Evolutionary conservation across 1,284 basidiomycete species (phyloP).

Genomic region (Agaricales sp.): DNA sequence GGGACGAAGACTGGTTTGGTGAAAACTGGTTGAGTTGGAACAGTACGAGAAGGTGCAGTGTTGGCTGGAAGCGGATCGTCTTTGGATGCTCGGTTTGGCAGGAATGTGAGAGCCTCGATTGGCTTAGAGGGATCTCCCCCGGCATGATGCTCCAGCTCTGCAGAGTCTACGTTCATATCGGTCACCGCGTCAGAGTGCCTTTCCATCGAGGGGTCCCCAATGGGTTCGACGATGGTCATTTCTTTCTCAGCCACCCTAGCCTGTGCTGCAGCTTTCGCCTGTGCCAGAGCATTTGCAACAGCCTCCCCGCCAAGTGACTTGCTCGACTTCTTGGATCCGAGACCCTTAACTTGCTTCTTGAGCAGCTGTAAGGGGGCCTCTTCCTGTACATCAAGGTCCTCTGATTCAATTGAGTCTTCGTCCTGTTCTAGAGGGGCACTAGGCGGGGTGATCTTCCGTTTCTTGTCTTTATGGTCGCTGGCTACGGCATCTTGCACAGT

Average conservation of each 20-base stretch:
- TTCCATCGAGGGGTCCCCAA: not conserved
- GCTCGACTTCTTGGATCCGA: slow-evolving; percentile 44
- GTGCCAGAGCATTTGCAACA: slow-evolving; percentile 47
- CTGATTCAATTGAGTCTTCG: slow-evolving; percentile 1
- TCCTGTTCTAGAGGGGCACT: slow-evolving; percentile 18
- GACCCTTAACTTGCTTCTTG: slow-evolving; percentile 59
- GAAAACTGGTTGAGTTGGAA: not conserved
- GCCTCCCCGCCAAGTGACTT: slow-evolving; percentile 55
- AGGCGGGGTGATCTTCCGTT: slow-evolving; percentile 29
- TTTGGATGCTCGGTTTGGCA: not conserved
- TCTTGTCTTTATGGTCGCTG: slow-evolving; percentile 38
- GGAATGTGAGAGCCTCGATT: not conserved
- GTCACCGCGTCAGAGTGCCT: not conserved
- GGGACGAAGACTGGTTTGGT: slow-evolving; percentile 6
- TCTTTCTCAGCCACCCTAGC: slow-evolving; percentile 50
- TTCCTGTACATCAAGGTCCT: slow-evolving; percentile 19
- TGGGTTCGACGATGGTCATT: slow-evolving; percentile 14
- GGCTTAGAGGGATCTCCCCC: not conserved
- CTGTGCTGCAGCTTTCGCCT: slow-evolving; percentile 62
- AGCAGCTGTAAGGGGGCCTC: slow-evolving; percentile 49
- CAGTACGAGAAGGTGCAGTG: not conserved
- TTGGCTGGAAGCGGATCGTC: not conserved
- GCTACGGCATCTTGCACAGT: slow-evolving; percentile 16
- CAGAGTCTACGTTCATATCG: slow-evolving; percentile 1
- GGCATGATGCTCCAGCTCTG: not conserved